Conservation (phyloP, 352 stramenopile species). For the Globisporangium cystogenes region DNA sequence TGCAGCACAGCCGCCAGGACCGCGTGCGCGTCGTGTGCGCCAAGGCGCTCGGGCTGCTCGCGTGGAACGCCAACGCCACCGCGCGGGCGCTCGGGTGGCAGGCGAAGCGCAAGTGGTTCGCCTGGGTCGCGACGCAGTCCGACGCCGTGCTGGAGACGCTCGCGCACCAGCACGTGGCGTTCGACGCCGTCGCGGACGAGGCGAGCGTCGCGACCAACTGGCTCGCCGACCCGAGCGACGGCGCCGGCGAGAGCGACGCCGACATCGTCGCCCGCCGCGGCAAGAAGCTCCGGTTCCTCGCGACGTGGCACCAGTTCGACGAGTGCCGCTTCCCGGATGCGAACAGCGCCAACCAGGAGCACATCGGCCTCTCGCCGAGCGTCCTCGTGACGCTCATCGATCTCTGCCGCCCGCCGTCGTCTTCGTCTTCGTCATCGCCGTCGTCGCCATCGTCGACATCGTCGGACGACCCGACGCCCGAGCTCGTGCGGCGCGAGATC, state of each 20-base stretch:
- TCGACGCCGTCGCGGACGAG: conserved; percentile 49
- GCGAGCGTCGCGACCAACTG: conserved; percentile 40
- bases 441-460: neutral
- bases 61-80: conserved; percentile 67
- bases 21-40: conserved; percentile 39
- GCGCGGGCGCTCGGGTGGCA: conserved; percentile 51
- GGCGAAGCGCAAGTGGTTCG: conserved; percentile 59
- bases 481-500: conserved; percentile 12
- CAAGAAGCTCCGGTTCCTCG: conserved; percentile 51
- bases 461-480: neutral
- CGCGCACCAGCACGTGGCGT: conserved; percentile 17
- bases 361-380: conserved; percentile 49
- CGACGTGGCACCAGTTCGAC: conserved; percentile 51
- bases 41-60: conserved; percentile 44
- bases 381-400: conserved; percentile 50
- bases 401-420: conserved; percentile 17
- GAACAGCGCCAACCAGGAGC: conserved; percentile 56
- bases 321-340: conserved; percentile 27
- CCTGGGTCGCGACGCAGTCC: conserved; percentile 40
- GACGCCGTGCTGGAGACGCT: conserved; percentile 26
- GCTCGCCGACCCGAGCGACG: conserved; percentile 37
- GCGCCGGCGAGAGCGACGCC: conserved; percentile 34
- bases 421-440: no score
- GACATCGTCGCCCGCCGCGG: conserved; percentile 9
- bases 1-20: conserved; percentile 28